phyloP scores from a whole-genome alignment of 2,329 filamentous ascomycete species.

The Cercospora janseana region DNA sequence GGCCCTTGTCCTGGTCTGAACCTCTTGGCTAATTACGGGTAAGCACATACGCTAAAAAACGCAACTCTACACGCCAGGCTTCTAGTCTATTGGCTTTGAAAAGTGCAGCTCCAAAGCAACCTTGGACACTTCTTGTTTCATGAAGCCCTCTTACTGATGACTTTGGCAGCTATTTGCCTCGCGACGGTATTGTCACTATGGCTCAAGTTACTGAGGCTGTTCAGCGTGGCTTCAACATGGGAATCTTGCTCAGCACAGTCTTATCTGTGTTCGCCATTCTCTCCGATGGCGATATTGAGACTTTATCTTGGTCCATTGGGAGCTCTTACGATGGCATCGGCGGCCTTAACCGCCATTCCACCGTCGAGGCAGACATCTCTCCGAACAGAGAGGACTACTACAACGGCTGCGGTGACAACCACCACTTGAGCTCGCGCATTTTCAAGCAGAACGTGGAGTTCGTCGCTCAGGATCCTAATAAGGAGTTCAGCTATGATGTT shows the following conservation, averaged over 20 bases:
- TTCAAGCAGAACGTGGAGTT: constrained; percentile 35
- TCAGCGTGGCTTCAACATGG: constrained; percentile 40
- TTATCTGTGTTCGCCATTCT: constrained; percentile 37
- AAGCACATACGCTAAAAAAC: too few species aligned
- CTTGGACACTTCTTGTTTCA: too few species aligned
- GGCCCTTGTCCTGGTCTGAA: constrained; percentile 44
- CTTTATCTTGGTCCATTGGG: constrained; percentile 33
- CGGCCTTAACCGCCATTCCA: constrained; percentile 35
- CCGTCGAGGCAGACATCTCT: constrained; percentile 34
- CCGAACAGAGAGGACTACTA: constrained; percentile 40
- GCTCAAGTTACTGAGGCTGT: constrained; percentile 38
- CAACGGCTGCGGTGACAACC: constrained; percentile 37
- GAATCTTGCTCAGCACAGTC: constrained; percentile 39
- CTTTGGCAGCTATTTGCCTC: too few species aligned
- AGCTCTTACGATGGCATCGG: constrained; percentile 27
- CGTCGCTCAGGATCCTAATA: constrained; percentile 23
- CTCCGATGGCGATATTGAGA: constrained; percentile 32
- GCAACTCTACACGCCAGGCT: constrained; percentile 42
- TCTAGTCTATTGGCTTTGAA: constrained; percentile 35
- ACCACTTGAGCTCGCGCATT: constrained; percentile 34
- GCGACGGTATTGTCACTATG: constrained; percentile 31
- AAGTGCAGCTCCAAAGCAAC: too few species aligned
- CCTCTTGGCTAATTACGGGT: constrained; percentile 44
- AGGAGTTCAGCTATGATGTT: constrained; percentile 30
- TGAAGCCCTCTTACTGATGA: too few species aligned